Base-by-base conservation (phyloP, 495 filamentous ascomycete species). In the Barbatosphaeria neglecta region DNA sequence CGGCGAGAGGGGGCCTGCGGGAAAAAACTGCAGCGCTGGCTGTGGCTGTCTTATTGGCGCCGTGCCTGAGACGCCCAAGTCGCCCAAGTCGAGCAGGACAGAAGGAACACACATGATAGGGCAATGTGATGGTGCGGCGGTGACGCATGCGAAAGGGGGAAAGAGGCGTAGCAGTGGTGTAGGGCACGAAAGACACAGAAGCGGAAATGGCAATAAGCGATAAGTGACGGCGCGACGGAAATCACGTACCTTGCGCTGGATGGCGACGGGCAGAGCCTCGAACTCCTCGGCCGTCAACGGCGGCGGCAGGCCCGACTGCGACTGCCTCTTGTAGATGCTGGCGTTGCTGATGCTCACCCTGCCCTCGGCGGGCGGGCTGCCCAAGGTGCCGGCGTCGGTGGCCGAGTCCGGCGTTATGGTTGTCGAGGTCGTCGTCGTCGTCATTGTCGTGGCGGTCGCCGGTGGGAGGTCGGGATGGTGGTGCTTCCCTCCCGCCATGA, bases 161-260 rank as follows among this genome's bases (percentile, higher is more conserved):
- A n/a, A n/a, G n/a, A n/a, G n/a, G n/a, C n/a, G n/a, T n/a, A n/a
- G n/a, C n/a, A n/a, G n/a, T n/a, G n/a, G n/a, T n/a, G n/a, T n/a
- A n/a, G n/a, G n/a, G n/a, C n/a, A n/a, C n/a, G n/a, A n/a, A n/a
- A n/a, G n/a, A n/a, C n/a, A n/a, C 15, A 37, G 46, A 2, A 37
- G 41, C 8, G 45, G 54, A 45, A 47, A 25, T 44, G 43, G 44
- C 42, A 52, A 50, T 48, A 35, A 13, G 22, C 31, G 40, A 43
- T 37, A 13, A 15, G 35, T 4, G 17, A 39, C 8, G 19, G 16
- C 9, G n/a, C 13, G 44, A 48, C 40, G 41, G 15, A 47, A 22
- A 44, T 45, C 54, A 66, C 70, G 57, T 61, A 77, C 76, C 67
- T 78, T 80, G 52, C 75, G 64, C 48, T 73, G 65, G 19, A 80